Evolutionary conservation across 164 flowering plant species (phyloP).

Genomic region (Stephania yunnanensis): DNA sequence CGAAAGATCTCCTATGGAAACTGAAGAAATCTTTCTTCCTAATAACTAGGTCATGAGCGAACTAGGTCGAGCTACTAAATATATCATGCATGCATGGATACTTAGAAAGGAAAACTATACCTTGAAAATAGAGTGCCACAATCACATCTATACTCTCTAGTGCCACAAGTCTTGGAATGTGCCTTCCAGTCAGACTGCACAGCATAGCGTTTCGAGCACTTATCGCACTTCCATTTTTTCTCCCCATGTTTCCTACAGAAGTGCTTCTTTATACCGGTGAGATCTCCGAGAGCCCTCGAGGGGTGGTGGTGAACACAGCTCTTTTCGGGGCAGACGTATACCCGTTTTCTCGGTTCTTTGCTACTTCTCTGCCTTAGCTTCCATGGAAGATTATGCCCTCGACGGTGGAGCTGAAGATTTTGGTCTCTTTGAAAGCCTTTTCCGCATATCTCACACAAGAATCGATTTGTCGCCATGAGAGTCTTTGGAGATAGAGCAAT

Average conservation of each 20-base stretch:
- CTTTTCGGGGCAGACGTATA: conserved; percentile 88
- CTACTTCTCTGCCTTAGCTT: conserved; percentile 82
- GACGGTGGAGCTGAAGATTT: conserved; percentile 78
- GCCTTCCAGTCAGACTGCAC: conserved; percentile 97
- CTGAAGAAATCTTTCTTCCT: neutral
- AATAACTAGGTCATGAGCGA: neutral
- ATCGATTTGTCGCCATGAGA: conserved; percentile 92
- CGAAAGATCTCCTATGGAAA: no score
- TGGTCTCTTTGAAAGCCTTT: conserved; percentile 97
- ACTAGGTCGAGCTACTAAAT: no score
- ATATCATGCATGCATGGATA: neutral
- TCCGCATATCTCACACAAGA: conserved; percentile 91
- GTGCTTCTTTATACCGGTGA: conserved; percentile 92
- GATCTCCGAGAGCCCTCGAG: conserved; percentile 92
- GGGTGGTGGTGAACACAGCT: conserved; percentile 84
- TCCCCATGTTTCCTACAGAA: conserved; percentile 92
- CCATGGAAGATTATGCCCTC: conserved; percentile 98
- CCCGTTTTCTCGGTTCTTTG: conserved; percentile 66
- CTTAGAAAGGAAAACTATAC: conserved; percentile 27
- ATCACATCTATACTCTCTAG: conserved; percentile 85
- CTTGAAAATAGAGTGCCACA: conserved; percentile 89
- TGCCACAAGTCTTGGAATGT: conserved; percentile 88
- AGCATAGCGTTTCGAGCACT: conserved; percentile 86
- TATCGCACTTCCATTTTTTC: conserved; percentile 98
- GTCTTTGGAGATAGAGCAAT: conserved; percentile 87